Evolutionary conservation across 805 yeast species (phyloP).

Genomic region (Ogataea angusta): DNA sequence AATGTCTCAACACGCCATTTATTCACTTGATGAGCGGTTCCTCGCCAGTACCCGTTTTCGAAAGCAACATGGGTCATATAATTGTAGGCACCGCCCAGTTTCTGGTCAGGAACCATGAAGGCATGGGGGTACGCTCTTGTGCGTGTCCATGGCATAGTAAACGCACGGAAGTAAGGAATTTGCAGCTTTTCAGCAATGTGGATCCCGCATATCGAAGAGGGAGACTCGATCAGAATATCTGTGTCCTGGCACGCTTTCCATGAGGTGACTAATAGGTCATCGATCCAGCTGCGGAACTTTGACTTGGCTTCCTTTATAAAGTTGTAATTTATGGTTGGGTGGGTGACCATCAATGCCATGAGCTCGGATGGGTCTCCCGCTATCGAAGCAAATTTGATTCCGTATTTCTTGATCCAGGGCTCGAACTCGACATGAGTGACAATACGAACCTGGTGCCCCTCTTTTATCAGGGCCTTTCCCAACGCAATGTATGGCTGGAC

Average conservation of each 20-base stretch:
- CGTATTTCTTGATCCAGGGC: conserved; percentile 67
- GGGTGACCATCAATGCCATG: conserved; percentile 89
- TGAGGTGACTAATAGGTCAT: conserved; percentile 62
- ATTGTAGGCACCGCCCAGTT: conserved; percentile 89
- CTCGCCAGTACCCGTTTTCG: conserved; percentile 92
- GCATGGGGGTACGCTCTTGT: conserved; percentile 97
- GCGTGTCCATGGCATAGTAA: conserved; percentile 98
- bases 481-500: conserved; percentile 94
- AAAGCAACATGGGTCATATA: conserved; percentile 89
- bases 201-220: conserved; percentile 92
- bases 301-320: conserved; percentile 79
- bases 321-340: conserved; percentile 81
- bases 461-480: conserved; percentile 71
- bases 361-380: conserved; percentile 94
- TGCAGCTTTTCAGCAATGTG: conserved; percentile 91
- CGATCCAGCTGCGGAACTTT: conserved; percentile 81
- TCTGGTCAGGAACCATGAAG: conserved; percentile 89
- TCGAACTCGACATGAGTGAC: conserved; percentile 84
- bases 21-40: conserved; percentile 82
- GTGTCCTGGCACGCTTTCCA: conserved; percentile 86
- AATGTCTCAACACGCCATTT: conserved; percentile 76
- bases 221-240: conserved; percentile 90
- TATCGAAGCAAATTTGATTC: conserved; percentile 64
- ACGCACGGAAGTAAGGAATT: conserved; percentile 90
- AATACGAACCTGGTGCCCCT: conserved; percentile 82